phyloP scores from a whole-genome alignment of 768 basidiomycete genomes.

The Hygrophoropsis aurantiaca region DNA sequence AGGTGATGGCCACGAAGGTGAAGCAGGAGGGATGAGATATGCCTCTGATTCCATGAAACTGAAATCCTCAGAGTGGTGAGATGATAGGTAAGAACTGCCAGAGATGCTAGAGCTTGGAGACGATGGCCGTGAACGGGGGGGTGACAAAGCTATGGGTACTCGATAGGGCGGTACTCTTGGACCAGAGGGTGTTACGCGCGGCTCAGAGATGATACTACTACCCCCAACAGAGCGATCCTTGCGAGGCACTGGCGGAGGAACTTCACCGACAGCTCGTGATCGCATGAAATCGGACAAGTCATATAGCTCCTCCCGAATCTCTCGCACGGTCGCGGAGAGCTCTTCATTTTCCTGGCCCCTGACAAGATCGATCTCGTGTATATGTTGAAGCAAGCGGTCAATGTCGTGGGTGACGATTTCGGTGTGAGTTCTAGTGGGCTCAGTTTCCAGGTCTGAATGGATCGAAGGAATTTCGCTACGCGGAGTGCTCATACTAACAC shows the following conservation, averaged over 20 bases:
- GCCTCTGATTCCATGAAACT: constrained; percentile 42
- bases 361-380: constrained; percentile 64
- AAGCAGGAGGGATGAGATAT: constrained; percentile 28
- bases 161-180: constrained; percentile 22
- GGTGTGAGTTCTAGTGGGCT: constrained; percentile 37
- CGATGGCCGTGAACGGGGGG: constrained; percentile 41
- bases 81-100: constrained; percentile 47
- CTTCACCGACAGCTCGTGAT: constrained; percentile 27
- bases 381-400: constrained; percentile 47
- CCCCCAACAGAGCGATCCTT: constrained; percentile 48
- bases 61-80: constrained; percentile 75
- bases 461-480: constrained; percentile 49
- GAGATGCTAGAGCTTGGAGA: constrained; percentile 40
- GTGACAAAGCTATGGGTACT: constrained; percentile 38
- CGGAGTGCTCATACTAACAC: constrained; percentile 52
- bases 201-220: constrained; percentile 37
- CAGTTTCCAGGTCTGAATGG: constrained; percentile 43
- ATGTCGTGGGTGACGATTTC: constrained; percentile 52
- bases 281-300: constrained; percentile 61
- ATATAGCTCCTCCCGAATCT: constrained; percentile 67
- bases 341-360: constrained; percentile 66
- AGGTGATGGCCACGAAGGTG: constrained; percentile 37
- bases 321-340: constrained; percentile 63
- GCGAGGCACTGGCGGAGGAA: constrained; percentile 16
- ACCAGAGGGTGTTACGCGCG: constrained; percentile 23